These are phyloP conservation scores for Backusella luteola DNA, from an alignment of 192 early-diverging fungal species.

Conservation along the genomic window DNA sequence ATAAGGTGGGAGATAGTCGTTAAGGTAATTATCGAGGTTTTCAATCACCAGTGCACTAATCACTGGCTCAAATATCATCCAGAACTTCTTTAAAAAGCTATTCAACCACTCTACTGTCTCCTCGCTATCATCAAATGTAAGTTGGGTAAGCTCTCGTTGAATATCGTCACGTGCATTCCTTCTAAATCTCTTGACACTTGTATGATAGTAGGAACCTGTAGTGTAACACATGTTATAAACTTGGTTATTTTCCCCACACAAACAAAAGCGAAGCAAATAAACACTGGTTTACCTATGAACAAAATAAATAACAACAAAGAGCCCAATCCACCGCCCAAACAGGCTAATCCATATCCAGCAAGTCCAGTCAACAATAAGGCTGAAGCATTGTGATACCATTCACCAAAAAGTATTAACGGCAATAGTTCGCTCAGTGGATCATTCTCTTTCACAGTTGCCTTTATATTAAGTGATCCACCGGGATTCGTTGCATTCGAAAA, in stretches of 20 bases:
- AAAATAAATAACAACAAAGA: slow-evolving; percentile 19
- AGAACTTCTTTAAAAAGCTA: slow-evolving; percentile 67
- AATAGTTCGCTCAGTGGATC: slow-evolving; percentile 21
- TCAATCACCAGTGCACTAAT: slow-evolving; percentile 63
- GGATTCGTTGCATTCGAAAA: slow-evolving; percentile 15
- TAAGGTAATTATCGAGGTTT: slow-evolving; percentile 60
- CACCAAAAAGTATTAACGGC: slow-evolving; percentile 25
- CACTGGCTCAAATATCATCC: slow-evolving; percentile 79
- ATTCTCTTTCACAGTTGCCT: slow-evolving; percentile 3
- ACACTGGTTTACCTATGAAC: slow-evolving; percentile 25
- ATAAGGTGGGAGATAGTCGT: slow-evolving; percentile 60
- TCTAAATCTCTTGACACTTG: slow-evolving; percentile 52
- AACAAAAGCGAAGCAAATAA: neutral
- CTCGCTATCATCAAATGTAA: slow-evolving; percentile 45
- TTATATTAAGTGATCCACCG: slow-evolving; percentile 5
- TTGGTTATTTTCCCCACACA: neutral
- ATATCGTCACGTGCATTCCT: slow-evolving; percentile 56
- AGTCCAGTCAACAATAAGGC: slow-evolving; percentile 23
- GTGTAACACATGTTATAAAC: neutral
- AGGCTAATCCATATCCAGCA: slow-evolving; percentile 15
- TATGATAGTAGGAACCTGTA: slow-evolving; percentile 54
- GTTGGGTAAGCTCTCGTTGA: slow-evolving; percentile 46
- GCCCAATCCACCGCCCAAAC: slow-evolving; percentile 22
- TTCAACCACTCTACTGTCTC: slow-evolving; percentile 80
- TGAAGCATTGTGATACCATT: slow-evolving; percentile 37